These are phyloP conservation scores for Backusella morwellensis DNA, from an alignment of 192 early-diverging fungal species.

Conservation along the genomic window DNA sequence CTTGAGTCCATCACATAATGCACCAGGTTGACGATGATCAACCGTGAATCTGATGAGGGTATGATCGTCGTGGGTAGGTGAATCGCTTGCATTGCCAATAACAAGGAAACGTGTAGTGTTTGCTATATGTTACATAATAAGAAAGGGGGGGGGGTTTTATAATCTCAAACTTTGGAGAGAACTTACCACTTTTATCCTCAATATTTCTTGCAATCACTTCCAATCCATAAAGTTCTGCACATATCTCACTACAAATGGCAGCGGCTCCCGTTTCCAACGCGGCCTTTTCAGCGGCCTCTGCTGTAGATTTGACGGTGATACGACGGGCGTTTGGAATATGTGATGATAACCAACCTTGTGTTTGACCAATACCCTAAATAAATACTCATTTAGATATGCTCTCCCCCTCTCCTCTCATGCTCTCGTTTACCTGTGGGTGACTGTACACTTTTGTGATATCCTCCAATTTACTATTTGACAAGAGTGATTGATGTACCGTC, in stretches of 20 bases:
- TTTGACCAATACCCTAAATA: conserved; percentile 66
- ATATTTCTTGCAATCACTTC: conserved; percentile 76
- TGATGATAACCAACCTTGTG: conserved; percentile 66
- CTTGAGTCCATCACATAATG: conserved; percentile 79
- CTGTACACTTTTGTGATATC: conserved; percentile 79
- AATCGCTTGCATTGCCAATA: conserved; percentile 65
- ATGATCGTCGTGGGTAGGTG: conserved; percentile 69
- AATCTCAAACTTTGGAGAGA: too few species aligned
- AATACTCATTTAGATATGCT: background rate
- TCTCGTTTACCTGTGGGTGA: conserved; percentile 49
- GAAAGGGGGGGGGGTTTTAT: too few species aligned
- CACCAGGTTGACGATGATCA: conserved; percentile 85
- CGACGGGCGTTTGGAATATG: conserved; percentile 72
- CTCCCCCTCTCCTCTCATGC: background rate
- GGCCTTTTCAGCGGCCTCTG: conserved; percentile 85
- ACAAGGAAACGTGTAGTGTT: conserved; percentile 96
- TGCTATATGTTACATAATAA: too few species aligned
- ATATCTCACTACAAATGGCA: conserved; percentile 78
- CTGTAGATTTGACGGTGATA: conserved; percentile 78
- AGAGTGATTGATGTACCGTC: conserved; percentile 76
- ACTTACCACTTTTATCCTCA: conserved; percentile 59
- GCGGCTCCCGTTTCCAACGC: conserved; percentile 73
- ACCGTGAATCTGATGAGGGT: conserved; percentile 88
- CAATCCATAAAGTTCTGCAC: conserved; percentile 77
- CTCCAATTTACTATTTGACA: conserved; percentile 65